phyloP scores from a whole-genome alignment of 2,329 filamentous ascomycete species.

The Diplodia intermedia region DNA sequence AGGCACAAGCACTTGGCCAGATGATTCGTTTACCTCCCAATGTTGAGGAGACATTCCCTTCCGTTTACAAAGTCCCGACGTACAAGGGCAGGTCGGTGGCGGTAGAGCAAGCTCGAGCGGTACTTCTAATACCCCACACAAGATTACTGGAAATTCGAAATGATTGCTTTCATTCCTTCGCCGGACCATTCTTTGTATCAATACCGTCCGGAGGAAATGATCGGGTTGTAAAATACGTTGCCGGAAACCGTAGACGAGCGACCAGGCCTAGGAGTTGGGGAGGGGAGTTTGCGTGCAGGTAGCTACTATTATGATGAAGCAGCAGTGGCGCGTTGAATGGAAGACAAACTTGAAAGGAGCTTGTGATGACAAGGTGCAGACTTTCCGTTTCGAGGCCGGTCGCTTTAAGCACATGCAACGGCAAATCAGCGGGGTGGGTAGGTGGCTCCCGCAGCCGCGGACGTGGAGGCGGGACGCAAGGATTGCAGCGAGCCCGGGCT shows the following conservation, averaged over 20 bases:
- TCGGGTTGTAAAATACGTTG: neutral
- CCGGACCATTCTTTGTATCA: neutral
- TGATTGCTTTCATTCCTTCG: neutral
- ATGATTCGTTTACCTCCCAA: neutral
- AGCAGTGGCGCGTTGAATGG: neutral
- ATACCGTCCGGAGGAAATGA: neutral
- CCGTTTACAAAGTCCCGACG: neutral
- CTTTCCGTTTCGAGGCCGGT: neutral
- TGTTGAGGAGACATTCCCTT: neutral
- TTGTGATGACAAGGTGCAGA: neutral
- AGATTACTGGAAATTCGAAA: constrained; percentile 1
- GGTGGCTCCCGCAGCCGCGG: constrained; percentile 16
- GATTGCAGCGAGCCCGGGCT: constrained; percentile 26
- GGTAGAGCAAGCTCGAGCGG: neutral
- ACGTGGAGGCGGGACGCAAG: constrained; percentile 20
- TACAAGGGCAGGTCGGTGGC: neutral
- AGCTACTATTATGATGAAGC: neutral
- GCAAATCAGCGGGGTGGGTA: constrained; percentile 9
- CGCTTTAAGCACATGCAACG: constrained; percentile 3
- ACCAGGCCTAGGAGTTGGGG: neutral
- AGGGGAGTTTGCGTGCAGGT: neutral
- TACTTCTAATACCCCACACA: constrained; percentile 1
- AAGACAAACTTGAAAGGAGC: too few species aligned
- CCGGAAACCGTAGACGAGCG: neutral
- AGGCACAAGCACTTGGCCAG: neutral